These are phyloP conservation scores for Fusarium anguioides DNA, from an alignment of 2,329 filamentous ascomycete species.

Conservation along the genomic window DNA sequence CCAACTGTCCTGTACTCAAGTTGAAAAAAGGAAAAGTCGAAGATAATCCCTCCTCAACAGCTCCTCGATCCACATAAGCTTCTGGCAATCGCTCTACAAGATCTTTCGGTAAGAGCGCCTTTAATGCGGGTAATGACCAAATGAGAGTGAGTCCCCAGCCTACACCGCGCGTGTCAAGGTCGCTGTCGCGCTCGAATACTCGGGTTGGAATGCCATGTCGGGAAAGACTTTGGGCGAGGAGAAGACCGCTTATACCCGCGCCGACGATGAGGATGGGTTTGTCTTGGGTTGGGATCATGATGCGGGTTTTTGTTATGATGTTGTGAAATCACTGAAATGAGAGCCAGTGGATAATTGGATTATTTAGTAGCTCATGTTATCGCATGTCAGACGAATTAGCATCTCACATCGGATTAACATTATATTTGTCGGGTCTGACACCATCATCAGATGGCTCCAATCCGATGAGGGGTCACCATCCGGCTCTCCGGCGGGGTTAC, in stretches of 20 bases:
- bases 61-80: conserved; percentile 64
- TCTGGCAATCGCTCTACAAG: conserved; percentile 59
- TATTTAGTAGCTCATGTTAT: not conserved
- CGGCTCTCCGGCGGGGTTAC: no score
- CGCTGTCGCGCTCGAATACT: conserved; percentile 64
- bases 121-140: conserved; percentile 67
- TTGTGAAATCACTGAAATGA: no score
- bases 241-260: conserved; percentile 52
- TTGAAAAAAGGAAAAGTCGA: conserved; percentile 68
- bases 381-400: not conserved
- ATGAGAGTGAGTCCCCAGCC: conserved; percentile 74
- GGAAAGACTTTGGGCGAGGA: conserved; percentile 52
- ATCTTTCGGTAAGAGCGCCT: conserved; percentile 61
- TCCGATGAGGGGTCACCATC: not conserved
- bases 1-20: conserved; percentile 59
- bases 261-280: conserved; percentile 51
- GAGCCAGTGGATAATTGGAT: not conserved
- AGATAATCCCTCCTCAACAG: conserved; percentile 58
- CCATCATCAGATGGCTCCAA: not conserved
- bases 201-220: conserved; percentile 54
- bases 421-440: not conserved
- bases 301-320: fast-evolving
- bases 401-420: not conserved
- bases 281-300: not conserved
- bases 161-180: conserved; percentile 58